Percentiles rank a stretch among this genome's conserved stretches.
phyloP scores from a whole-genome alignment of 805 yeast genomes.

The Metschnikowia aberdeeniae region DNA sequence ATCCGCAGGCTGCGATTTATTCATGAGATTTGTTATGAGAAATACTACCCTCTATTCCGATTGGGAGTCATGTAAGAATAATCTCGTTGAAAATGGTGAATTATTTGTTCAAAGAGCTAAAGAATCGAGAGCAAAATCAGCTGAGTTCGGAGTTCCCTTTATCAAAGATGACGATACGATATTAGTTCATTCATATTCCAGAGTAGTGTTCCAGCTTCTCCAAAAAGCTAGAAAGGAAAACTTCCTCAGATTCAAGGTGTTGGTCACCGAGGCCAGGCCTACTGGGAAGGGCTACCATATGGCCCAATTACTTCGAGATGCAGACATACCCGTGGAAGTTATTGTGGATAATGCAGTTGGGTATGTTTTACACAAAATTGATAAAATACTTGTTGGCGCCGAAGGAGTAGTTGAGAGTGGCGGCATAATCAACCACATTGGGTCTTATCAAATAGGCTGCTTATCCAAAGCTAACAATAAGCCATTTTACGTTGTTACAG shows the following conservation, averaged over 20 bases:
- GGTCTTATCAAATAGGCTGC: slow-evolving; percentile 92
- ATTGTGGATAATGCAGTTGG: slow-evolving; percentile 95
- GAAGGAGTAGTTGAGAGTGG: slow-evolving; percentile 99
- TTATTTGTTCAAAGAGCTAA: slow-evolving; percentile 88
- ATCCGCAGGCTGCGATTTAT: slow-evolving; percentile 96
- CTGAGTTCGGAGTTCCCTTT: slow-evolving; percentile 81
- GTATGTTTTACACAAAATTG: slow-evolving; percentile 82
- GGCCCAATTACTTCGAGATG: slow-evolving; percentile 61
- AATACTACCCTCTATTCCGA: slow-evolving; percentile 84
- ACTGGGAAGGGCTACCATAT: slow-evolving; percentile 68
- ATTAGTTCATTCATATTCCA: slow-evolving; percentile 84
- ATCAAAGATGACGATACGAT: slow-evolving; percentile 90
- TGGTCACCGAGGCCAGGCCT: slow-evolving; percentile 92
- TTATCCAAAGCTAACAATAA: slow-evolving; percentile 85
- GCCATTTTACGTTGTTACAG: slow-evolving; percentile 92
- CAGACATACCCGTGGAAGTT: slow-evolving; percentile 80
- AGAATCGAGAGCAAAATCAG: slow-evolving; percentile 81
- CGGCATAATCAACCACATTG: slow-evolving; percentile 93
- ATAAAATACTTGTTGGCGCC: slow-evolving; percentile 94
- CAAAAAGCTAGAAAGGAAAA: slow-evolving; percentile 69
- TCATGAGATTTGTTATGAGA: slow-evolving; percentile 87
- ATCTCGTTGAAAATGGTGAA: slow-evolving; percentile 90
- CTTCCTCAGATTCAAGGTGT: slow-evolving; percentile 79
- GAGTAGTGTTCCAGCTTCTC: slow-evolving; percentile 80
- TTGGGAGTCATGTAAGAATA: slow-evolving; percentile 90